Conservation (phyloP, 1,284 basidiomycete species). For the Marasmius oreades region DNA sequence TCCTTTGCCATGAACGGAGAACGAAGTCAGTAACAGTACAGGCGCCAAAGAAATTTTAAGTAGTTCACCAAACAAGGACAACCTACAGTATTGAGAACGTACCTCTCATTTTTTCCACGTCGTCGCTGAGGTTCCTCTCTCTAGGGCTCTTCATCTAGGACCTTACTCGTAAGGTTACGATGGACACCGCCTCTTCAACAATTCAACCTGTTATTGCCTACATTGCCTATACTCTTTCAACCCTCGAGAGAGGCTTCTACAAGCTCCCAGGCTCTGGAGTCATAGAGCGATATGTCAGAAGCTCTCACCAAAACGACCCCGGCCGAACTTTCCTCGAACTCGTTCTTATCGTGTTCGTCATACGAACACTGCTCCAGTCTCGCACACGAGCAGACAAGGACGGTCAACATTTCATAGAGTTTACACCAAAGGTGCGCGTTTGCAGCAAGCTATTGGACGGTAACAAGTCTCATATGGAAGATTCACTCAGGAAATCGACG, state of each 20-base stretch:
- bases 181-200: constrained; percentile 25
- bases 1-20: constrained; percentile 4
- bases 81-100: background rate
- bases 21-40: background rate
- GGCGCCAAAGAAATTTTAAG: background rate
- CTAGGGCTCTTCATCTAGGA: too few species aligned
- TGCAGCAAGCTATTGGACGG: background rate
- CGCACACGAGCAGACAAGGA: constrained; percentile 84
- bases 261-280: constrained; percentile 88
- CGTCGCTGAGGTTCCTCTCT: too few species aligned
- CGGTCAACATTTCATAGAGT: constrained; percentile 89
- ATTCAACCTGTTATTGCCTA: constrained; percentile 62
- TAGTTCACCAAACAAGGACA: background rate
- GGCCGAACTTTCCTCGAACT: constrained; percentile 90
- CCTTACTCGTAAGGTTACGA: too few species aligned
- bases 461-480: background rate
- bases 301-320: constrained; percentile 90
- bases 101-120: too few species aligned
- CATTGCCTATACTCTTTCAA: constrained; percentile 50
- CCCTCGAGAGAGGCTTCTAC: constrained; percentile 61
- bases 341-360: constrained; percentile 84
- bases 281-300: constrained; percentile 85
- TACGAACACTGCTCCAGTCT: constrained; percentile 86
- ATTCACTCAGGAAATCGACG: constrained; percentile 82
- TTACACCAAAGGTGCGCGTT: constrained; percentile 76